Evolutionary conservation across 345 rosid genomes (phyloP), one percentile per base, ranked within the genome.

Genomic region (Limnanthes douglasii): DNA sequence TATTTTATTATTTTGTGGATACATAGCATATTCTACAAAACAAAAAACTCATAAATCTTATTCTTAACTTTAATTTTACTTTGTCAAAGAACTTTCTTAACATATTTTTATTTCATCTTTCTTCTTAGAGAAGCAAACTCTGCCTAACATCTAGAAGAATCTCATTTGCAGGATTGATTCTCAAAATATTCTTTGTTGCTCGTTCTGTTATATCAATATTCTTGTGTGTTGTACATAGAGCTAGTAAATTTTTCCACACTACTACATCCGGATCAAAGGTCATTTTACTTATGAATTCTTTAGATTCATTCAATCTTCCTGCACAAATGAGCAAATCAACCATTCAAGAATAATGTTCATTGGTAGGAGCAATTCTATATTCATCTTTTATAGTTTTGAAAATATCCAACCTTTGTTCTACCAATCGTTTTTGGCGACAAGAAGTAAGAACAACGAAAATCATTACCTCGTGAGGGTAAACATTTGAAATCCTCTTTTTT

Each of bases 271-370:
- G 72, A 37, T 62, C 57, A 40, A 67, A 61, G 30, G 59, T 46
- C 78, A 69, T 59, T 49, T 43, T 56, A 15, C 48, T 28, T 17
- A 80, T 65, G 48, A 80, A 80, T 17, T 41, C 65, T 32, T 64
- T 68, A 18, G 94, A 90, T 59, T 72, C 78, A 8, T 51, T 35
- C 39, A 85, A 46, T 41, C 51, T 57, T 10, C 96, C 94, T 30
- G 90, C 82, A 46, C 90, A 80, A 34, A 78, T 70, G 6, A 77
- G 78, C 30, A 86, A 68, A 56, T 81, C 90, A 34, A 86, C 76
- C 41, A 74, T 49, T 41, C 94, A 81, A 45, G 86, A 61, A 51
- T 62, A 63, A 34, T 72, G 90, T 54, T 72, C 83, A 40, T 48
- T 66, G 11, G 69, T 74, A n/a, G 73, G 70, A 15, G 25, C 29